Conservation (phyloP, 1,284 basidiomycete genomes). For the Ustilago crameri region DNA sequence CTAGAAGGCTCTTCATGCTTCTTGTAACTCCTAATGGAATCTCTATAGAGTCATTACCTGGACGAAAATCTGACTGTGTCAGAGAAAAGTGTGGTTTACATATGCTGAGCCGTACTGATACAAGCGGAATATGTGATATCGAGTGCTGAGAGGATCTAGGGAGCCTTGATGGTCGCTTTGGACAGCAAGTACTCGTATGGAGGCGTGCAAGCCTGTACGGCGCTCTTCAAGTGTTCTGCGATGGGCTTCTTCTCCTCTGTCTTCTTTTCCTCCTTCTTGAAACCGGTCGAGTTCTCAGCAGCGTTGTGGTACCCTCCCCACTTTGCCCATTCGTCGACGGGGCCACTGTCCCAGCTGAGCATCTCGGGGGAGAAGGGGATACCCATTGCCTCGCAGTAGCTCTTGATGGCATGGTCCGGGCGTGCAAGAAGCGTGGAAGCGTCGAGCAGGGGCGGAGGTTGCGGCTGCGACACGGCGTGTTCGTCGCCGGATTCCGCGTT, state of each 20-base stretch:
- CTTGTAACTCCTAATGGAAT: no score
- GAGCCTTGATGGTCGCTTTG: constrained; percentile 37
- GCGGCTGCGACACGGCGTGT: constrained; percentile 44
- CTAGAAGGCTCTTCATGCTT: no score
- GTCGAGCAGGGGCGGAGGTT: constrained; percentile 60
- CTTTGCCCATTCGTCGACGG: constrained; percentile 61
- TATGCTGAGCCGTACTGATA: neutral
- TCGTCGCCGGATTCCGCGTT: constrained; percentile 44
- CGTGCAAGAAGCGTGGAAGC: constrained; percentile 54
- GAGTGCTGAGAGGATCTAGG: constrained; percentile 4
- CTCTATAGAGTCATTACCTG: no score
- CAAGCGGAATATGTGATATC: neutral
- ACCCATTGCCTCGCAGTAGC: constrained; percentile 56
- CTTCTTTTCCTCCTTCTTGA: constrained; percentile 43
- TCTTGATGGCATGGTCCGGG: constrained; percentile 54
- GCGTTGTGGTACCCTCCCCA: constrained; percentile 64
- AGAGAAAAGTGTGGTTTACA: neutral
- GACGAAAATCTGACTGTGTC: neutral
- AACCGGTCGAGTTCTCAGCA: constrained; percentile 62
- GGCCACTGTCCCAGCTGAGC: constrained; percentile 62
- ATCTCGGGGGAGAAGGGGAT: constrained; percentile 59
- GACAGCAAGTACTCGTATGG: constrained; percentile 49
- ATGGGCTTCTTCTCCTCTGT: constrained; percentile 33
- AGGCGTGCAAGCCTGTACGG: constrained; percentile 35
- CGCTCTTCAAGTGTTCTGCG: constrained; percentile 48